A percentile compares a stretch with the other conserved stretches of the same genome.
phyloP scores from a whole-genome alignment of 2,329 filamentous ascomycete species.

The Didymosphaeria variabile region DNA sequence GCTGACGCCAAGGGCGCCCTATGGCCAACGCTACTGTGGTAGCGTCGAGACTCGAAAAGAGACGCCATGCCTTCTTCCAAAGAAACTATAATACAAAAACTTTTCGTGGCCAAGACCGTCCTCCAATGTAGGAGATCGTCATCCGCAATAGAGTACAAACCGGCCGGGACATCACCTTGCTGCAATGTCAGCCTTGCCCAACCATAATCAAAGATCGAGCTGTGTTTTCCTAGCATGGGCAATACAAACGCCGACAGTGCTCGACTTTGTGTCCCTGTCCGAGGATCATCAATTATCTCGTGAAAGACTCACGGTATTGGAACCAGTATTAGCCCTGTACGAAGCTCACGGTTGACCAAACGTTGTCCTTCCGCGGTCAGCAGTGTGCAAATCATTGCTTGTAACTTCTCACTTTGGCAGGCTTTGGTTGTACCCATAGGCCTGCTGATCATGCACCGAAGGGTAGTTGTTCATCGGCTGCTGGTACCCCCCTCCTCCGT shows the following conservation, averaged over 20 bases:
- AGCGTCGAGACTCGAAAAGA: conserved; percentile 6
- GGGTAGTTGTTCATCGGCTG: conserved; percentile 22
- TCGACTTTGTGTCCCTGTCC: not conserved
- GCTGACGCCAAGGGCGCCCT: conserved; percentile 8
- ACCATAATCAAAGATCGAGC: not conserved
- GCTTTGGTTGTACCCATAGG: conserved; percentile 28
- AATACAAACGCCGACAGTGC: not conserved
- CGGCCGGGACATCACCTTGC: not conserved
- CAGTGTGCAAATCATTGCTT: not conserved
- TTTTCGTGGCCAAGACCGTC: not conserved
- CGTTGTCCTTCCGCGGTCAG: not conserved
- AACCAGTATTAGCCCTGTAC: not conserved
- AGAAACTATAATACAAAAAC: not conserved
- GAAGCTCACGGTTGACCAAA: not conserved
- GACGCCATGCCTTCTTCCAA: not conserved
- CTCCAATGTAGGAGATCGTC: not conserved
- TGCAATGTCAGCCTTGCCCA: not conserved
- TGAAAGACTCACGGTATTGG: not conserved
- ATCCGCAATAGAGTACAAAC: not conserved
- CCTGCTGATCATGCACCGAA: conserved; percentile 27
- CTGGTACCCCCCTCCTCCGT: conserved; percentile 28
- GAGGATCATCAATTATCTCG: not conserved
- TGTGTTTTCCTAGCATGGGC: not conserved
- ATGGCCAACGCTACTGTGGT: conserved; percentile 6
- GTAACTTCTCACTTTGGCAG: conserved; percentile 22